Conservation (phyloP, 768 basidiomycete genomes). For the Neoboletus brunneissimus region DNA sequence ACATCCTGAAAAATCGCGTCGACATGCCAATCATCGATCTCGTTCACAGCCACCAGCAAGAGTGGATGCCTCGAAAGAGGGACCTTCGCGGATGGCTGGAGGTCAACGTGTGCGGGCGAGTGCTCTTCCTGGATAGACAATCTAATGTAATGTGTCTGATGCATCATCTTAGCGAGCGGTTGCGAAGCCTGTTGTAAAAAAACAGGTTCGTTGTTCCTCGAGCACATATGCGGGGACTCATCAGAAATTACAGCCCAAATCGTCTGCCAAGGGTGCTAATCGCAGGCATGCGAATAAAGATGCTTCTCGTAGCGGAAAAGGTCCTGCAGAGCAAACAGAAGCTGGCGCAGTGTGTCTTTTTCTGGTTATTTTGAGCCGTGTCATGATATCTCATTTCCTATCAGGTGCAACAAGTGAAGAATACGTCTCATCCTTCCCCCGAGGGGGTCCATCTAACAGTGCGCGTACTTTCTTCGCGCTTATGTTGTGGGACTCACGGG, state of each 20-base stretch:
- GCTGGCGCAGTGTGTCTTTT: background rate
- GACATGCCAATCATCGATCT: background rate
- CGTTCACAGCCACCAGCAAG: background rate
- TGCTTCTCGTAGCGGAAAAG: background rate
- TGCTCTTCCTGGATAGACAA: background rate
- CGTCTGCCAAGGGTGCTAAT: background rate
- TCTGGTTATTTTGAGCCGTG: background rate
- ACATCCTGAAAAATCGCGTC: background rate
- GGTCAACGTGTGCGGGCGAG: background rate
- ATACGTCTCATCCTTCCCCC: background rate
- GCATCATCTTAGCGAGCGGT: background rate
- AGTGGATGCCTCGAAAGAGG: background rate
- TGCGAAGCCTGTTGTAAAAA: background rate
- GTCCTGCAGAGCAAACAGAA: background rate
- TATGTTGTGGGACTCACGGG: background rate
- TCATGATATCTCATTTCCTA: background rate
- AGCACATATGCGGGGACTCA: background rate
- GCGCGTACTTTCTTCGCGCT: fast-evolving
- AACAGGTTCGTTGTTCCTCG: background rate
- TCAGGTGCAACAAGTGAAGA: background rate
- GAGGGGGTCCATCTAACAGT: background rate
- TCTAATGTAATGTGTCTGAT: background rate
- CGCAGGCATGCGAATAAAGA: background rate
- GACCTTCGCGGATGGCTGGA: background rate
- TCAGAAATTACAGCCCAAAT: background rate